phyloP scores from a whole-genome alignment of 2,329 filamentous ascomycete genomes.

The Arthrobotrys sinensis region DNA sequence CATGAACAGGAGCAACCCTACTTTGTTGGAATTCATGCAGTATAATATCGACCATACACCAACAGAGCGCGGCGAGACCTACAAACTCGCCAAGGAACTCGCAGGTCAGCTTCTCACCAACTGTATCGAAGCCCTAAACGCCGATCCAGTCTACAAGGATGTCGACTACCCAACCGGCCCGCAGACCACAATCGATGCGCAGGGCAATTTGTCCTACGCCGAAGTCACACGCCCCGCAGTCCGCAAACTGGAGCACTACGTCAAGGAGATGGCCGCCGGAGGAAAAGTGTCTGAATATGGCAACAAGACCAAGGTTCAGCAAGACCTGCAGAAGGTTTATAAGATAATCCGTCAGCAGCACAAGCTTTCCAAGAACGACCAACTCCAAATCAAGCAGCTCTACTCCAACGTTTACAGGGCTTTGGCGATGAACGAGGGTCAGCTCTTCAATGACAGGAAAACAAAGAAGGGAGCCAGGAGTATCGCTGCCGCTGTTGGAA shows the following conservation, averaged over 20 bases:
- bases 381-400: slow-evolving; percentile 94
- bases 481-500: slow-evolving; percentile 69
- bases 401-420: slow-evolving; percentile 96
- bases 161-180: slow-evolving; percentile 92
- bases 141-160: slow-evolving; percentile 94
- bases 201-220: slow-evolving; percentile 92
- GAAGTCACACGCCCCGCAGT: slow-evolving; percentile 89
- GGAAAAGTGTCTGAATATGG: slow-evolving; percentile 99
- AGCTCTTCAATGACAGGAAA: slow-evolving; percentile 93
- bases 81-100: slow-evolving; percentile 95
- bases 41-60: slow-evolving; percentile 99
- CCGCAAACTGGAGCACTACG: slow-evolving; percentile 97
- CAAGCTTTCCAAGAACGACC: slow-evolving; percentile 95
- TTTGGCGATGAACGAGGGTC: slow-evolving; percentile 96
- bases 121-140: slow-evolving; percentile 89
- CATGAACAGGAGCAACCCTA: slow-evolving; percentile 98
- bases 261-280: slow-evolving; percentile 97
- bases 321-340: slow-evolving; percentile 93
- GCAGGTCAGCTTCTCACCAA: slow-evolving; percentile 96
- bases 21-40: slow-evolving; percentile 98
- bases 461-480: slow-evolving; percentile 71
- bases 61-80: slow-evolving; percentile 95
- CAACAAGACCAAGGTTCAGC: slow-evolving; percentile 97
- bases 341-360: slow-evolving; percentile 99
- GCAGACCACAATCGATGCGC: slow-evolving; percentile 90